phyloP scores from a whole-genome alignment of 2,329 filamentous ascomycete species.

The Tolypocladium ophioglossoides region DNA sequence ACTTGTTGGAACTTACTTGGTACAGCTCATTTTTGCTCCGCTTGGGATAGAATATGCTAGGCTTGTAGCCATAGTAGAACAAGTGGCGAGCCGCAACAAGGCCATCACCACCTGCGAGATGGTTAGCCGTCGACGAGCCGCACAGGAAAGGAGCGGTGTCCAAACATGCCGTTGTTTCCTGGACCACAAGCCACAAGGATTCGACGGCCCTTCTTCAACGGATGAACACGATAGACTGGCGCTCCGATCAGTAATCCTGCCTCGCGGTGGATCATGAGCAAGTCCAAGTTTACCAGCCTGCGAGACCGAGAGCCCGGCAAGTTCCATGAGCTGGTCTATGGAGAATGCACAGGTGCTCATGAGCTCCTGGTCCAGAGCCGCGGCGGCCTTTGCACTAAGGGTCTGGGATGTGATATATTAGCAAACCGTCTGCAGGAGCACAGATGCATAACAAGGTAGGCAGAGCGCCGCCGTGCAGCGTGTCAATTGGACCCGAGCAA shows the following conservation, averaged over 20 bases:
- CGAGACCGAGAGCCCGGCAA: conserved; percentile 86
- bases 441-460: background rate
- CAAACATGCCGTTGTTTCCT: conserved; percentile 50
- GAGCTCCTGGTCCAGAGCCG: conserved; percentile 82
- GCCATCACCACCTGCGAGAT: conserved; percentile 71
- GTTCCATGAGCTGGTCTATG: conserved; percentile 93
- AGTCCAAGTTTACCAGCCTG: conserved; percentile 55
- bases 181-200: conserved; percentile 89
- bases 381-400: conserved; percentile 76
- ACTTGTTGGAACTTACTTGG: conserved; percentile 40
- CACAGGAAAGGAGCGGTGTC: background rate
- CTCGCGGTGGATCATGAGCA: too few species aligned
- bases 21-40: conserved; percentile 85
- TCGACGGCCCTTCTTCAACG: conserved; percentile 56
- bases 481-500: background rate
- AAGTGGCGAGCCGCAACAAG: conserved; percentile 90
- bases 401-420: conserved; percentile 43
- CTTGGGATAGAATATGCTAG: conserved; percentile 88
- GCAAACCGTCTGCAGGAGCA: background rate
- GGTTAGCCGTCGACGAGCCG: background rate
- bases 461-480: background rate
- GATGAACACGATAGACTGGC: conserved; percentile 75
- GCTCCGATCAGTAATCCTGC: background rate
- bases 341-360: conserved; percentile 86
- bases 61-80: conserved; percentile 81